A percentile compares a stretch with the other conserved stretches of the same genome.
Conservation (phyloP, 345 rosid species). For the Moricandia moricandioides region DNA sequence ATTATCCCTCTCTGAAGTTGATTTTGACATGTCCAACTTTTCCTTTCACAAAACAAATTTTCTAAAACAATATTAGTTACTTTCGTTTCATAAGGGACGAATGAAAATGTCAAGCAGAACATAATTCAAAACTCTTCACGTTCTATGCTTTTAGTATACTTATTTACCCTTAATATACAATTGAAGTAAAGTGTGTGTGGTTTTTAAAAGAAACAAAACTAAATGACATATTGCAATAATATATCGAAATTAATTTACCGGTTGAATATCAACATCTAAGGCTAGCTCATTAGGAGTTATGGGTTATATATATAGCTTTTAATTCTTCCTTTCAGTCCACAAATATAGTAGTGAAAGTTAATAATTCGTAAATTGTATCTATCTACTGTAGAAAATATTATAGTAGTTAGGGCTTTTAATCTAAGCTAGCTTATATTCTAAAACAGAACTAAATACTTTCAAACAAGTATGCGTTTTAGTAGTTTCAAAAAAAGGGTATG, state of each 20-base stretch:
- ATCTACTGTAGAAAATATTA: not conserved
- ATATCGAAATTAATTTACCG: not conserved
- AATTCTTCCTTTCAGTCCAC: not conserved
- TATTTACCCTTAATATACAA: not conserved
- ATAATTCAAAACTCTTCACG: not conserved
- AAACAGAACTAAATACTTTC: not conserved
- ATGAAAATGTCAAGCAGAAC: conserved; percentile 3
- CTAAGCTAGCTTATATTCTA: not conserved
- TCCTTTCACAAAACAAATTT: not conserved
- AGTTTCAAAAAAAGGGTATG: not conserved
- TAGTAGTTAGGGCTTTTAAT: conserved; percentile 7
- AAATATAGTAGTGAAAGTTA: conserved; percentile 2
- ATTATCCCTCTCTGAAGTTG: conserved; percentile 17
- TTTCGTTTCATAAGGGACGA: not conserved
- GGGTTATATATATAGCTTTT: conserved; percentile 2
- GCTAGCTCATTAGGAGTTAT: conserved; percentile 17
- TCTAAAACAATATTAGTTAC: not conserved
- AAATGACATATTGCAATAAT: not conserved
- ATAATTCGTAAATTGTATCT: not conserved
- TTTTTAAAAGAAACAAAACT: conserved; percentile 3
- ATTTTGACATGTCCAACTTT: conserved; percentile 32
- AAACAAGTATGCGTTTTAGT: not conserved
- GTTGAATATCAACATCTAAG: conserved; percentile 32
- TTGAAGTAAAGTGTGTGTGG: conserved; percentile 9
- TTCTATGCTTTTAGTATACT: not conserved